Percentiles rank a stretch among this genome's conserved stretches.
Conservation (phyloP, 1,139 yeast species). For the Nakaseomyces sp. region DNA sequence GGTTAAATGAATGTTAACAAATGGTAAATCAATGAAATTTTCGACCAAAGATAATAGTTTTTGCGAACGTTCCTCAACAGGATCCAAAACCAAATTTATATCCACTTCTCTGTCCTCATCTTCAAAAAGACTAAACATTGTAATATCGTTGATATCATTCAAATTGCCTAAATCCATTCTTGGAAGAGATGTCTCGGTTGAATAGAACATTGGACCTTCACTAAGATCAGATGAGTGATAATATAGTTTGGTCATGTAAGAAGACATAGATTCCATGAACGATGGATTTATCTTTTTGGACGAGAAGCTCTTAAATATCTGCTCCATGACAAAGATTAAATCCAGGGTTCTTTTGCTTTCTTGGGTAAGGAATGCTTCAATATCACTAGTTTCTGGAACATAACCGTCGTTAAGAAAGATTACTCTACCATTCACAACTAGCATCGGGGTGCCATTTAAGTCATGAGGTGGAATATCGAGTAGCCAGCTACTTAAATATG, state of each 20-base stretch:
- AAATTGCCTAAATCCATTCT: slow-evolving; percentile 38
- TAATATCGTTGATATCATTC: slow-evolving; percentile 26
- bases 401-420: slow-evolving; percentile 20
- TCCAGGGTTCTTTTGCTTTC: slow-evolving; percentile 47
- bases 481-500: slow-evolving; percentile 19
- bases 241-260: slow-evolving; percentile 32
- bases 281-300: slow-evolving; percentile 23
- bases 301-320: slow-evolving; percentile 13
- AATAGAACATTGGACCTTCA: slow-evolving; percentile 27
- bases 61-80: slow-evolving; percentile 62
- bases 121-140: slow-evolving; percentile 26
- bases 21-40: slow-evolving; percentile 36
- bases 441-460: slow-evolving; percentile 14
- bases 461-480: slow-evolving; percentile 17
- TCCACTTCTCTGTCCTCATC: slow-evolving; percentile 34
- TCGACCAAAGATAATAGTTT: slow-evolving; percentile 44
- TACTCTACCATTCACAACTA: slow-evolving; percentile 29
- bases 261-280: slow-evolving; percentile 37
- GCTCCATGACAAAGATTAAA: slow-evolving; percentile 32
- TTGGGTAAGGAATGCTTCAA: slow-evolving; percentile 44
- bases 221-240: slow-evolving; percentile 41
- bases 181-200: slow-evolving; percentile 26
- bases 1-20: slow-evolving; percentile 45
- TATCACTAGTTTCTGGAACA: slow-evolving; percentile 32
- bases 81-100: slow-evolving; percentile 58